phyloP scores from a whole-genome alignment of 306 rosid genomes.

The Sechiopsis laciniata region DNA sequence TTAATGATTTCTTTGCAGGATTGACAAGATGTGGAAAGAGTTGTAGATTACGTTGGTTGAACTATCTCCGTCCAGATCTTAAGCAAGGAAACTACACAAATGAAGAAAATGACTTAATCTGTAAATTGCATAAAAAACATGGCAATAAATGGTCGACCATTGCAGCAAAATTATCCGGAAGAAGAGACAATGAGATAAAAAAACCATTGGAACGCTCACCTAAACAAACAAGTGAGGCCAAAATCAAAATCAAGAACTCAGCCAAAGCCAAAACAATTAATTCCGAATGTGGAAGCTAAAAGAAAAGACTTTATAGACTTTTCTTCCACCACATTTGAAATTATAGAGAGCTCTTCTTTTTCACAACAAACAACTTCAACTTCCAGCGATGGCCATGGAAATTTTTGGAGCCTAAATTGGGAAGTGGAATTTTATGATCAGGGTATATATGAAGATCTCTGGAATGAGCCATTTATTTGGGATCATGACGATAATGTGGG shows the following conservation, averaged over 20 bases:
- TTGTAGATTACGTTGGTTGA: constrained; percentile 63
- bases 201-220: constrained; percentile 52
- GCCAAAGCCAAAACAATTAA: background rate
- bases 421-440: background rate
- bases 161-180: constrained; percentile 39
- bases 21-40: constrained; percentile 69
- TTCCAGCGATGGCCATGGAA: background rate
- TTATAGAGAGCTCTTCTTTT: constrained; percentile 35
- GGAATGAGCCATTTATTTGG: constrained; percentile 52
- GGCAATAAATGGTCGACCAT: constrained; percentile 61
- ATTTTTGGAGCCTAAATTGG: background rate
- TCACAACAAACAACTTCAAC: constrained; percentile 27
- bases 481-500: constrained; percentile 24
- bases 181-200: constrained; percentile 52
- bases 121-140: constrained; percentile 35
- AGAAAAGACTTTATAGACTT: constrained; percentile 16
- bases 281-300: background rate
- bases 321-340: constrained; percentile 5
- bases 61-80: constrained; percentile 51
- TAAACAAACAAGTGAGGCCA: constrained; percentile 29
- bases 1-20: constrained; percentile 26
- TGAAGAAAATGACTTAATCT: constrained; percentile 33
- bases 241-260: background rate
- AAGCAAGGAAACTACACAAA: constrained; percentile 35
- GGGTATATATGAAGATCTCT: constrained; percentile 31